Base-by-base conservation (phyloP, 2,329 filamentous ascomycete species). In the Cercospora sp. region DNA sequence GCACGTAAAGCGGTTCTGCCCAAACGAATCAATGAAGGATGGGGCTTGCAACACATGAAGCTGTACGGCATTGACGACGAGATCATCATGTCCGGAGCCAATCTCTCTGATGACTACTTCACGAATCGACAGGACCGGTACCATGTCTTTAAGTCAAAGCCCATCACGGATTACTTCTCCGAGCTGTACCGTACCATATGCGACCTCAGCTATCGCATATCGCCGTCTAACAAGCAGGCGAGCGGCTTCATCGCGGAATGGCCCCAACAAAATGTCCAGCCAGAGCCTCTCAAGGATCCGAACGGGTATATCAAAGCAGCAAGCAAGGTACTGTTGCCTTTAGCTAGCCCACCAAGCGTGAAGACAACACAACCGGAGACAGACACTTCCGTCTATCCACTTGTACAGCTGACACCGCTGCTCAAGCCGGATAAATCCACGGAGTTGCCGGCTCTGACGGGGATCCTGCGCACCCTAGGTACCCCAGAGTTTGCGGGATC, bases 41-140 rank as follows among this genome's bases (percentile, higher is more conserved):
- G 95, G 95, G 95, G 95, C 1, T 81, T 99, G 69, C 95, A 99
- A 78, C 95, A 99, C 77, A 99, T 99, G 94, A 99, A 99, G 84
- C 84, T 99, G 0, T 99, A 99, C 74, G 95, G 95, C 0, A 83
- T 97, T 23, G 95, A 99, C 75, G 93, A 99, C 76, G 93, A 97
- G 79, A 91, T 99, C 67, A 94, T 99, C 72, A 87, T 99, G 75
- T 96, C 94, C 7, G 94, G 93, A 87, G 95, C 95, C 16, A 99
- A 99, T 73, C 82, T 99, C 6, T 97, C 93, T 0, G 87, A 86
- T 53, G 94, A 99, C 77, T 99, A 99, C 80, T 99, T 99, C 75
- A 97, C 93, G 45, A 95, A 98, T 74, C 89, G 95, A 10, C 91
- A 98, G 75, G 95, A 99, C 78, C 86, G 95, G 63, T 99, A 99